Evolutionary conservation across 345 rosid species (phyloP).

Genomic region (Kandelia obovata): DNA sequence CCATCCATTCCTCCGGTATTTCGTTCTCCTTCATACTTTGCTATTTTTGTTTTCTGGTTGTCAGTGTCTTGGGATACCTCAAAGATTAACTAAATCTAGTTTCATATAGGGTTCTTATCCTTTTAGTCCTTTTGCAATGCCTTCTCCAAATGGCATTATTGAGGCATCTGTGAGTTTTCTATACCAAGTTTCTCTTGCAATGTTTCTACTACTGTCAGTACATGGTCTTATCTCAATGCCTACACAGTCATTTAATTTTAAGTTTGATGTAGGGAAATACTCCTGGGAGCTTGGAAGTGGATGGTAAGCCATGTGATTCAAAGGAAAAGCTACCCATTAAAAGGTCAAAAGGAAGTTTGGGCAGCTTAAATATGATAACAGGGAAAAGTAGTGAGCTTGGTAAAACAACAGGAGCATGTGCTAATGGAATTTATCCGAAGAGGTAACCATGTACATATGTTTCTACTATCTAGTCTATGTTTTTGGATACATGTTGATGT

Average conservation of each 20-base stretch:
- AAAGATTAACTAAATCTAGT: slow-evolving; percentile 9
- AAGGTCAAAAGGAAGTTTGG: slow-evolving; percentile 97
- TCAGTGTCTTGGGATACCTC: slow-evolving; percentile 6
- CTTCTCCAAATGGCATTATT: slow-evolving; percentile 82
- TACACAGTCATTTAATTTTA: slow-evolving; percentile 16
- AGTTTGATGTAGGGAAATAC: slow-evolving; percentile 60
- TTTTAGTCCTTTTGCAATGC: slow-evolving; percentile 93
- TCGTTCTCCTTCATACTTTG: slow-evolving; percentile 12
- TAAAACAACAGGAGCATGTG: slow-evolving; percentile 66
- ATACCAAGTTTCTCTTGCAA: slow-evolving; percentile 11
- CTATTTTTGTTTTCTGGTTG: slow-evolving; percentile 1
- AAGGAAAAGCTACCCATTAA: slow-evolving; percentile 96
- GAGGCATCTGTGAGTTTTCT: slow-evolving; percentile 71
- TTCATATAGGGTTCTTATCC: slow-evolving; percentile 83
- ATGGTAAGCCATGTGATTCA: slow-evolving; percentile 69
- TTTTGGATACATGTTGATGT: not conserved
- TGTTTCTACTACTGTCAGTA: slow-evolving; percentile 2
- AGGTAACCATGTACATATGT: slow-evolving; percentile 42
- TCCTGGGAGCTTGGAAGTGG: slow-evolving; percentile 65
- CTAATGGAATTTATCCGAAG: slow-evolving; percentile 82
- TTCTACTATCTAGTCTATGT: not conserved
- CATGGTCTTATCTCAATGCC: slow-evolving; percentile 9
- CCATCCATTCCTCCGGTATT: slow-evolving; percentile 92
- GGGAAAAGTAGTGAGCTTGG: slow-evolving; percentile 73
- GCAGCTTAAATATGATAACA: slow-evolving; percentile 87